phyloP scores from a whole-genome alignment of 306 rosid genomes.

The Quercus ilex region DNA sequence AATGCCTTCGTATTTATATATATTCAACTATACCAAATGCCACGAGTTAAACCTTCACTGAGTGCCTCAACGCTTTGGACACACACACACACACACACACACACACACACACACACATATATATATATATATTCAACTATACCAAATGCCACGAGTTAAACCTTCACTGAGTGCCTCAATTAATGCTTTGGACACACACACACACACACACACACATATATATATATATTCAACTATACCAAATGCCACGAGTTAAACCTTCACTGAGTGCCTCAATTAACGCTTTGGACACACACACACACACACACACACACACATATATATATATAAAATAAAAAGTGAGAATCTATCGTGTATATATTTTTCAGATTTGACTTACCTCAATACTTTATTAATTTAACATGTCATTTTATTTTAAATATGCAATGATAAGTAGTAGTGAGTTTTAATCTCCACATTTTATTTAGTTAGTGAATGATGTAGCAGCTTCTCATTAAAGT shows the following conservation, averaged over 20 bases:
- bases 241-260: not conserved
- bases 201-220: too few species aligned
- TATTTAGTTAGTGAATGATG: accelerated
- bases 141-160: not conserved
- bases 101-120: too few species aligned
- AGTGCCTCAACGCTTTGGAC: too few species aligned
- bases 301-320: too few species aligned
- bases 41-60: not conserved
- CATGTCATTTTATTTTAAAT: accelerated
- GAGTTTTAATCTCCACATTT: accelerated
- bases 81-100: too few species aligned
- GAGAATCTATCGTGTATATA: too few species aligned
- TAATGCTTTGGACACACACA: too few species aligned
- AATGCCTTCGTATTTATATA: not conserved
- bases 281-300: too few species aligned
- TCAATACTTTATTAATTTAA: accelerated
- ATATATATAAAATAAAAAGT: too few species aligned
- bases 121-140: not conserved
- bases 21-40: not conserved
- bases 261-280: too few species aligned
- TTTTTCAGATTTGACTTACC: accelerated
- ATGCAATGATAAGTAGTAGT: accelerated
- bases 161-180: too few species aligned
- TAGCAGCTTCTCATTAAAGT: accelerated
- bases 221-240: not conserved